Base-by-base conservation (phyloP, 2,329 filamentous ascomycete genomes). In the Rhinocladiella mackenziei region DNA sequence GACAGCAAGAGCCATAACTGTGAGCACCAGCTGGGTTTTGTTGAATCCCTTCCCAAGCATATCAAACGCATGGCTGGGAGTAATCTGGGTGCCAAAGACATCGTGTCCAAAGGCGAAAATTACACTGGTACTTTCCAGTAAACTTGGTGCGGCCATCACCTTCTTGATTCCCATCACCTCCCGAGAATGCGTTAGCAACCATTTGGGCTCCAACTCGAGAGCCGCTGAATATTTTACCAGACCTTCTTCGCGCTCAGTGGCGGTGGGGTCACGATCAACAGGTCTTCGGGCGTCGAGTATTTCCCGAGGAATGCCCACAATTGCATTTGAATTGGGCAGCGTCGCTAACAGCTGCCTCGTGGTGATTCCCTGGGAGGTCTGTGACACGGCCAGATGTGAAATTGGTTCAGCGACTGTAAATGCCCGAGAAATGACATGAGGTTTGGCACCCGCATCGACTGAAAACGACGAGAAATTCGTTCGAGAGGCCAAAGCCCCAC, bases 31-130 rank as follows among this genome's bases (percentile, higher is more conserved):
- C 56, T 89, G 85, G 43, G 89, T 62, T 72, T 94, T 96, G 63
- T 91, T 92, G 66, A 98, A 98, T 2, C 87, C 86, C 67, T 89
- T 92, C 51, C 89, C 92, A 11, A 98, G 70, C 30, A 97, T 80
- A 68, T 98, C 92, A 65, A 98, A 98, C 11, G 85, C 78, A 57
- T 85, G 81, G 65, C 88, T 95, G 1, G 92, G 92, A n/a, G 84
- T 80, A 8, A 94, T 78, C 39, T 89, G 75, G 1, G 89, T 91
- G 10, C 86, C 89, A 55, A 94, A 98, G 2, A 97, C 71, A 63
- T 98, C 92, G 4, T 65, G 62, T 3, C 92, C 92, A 59, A 85
- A 95, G 0, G 88, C 89, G 59, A 96, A 84, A 9, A 98, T 77
- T 43, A 97, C 65, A 58, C 85, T 91, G 1, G 92, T 97, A 67